These are phyloP conservation scores for Starmerella khaoyaiensis DNA, from an alignment of 805 yeast genomes.

Conservation along the genomic window DNA sequence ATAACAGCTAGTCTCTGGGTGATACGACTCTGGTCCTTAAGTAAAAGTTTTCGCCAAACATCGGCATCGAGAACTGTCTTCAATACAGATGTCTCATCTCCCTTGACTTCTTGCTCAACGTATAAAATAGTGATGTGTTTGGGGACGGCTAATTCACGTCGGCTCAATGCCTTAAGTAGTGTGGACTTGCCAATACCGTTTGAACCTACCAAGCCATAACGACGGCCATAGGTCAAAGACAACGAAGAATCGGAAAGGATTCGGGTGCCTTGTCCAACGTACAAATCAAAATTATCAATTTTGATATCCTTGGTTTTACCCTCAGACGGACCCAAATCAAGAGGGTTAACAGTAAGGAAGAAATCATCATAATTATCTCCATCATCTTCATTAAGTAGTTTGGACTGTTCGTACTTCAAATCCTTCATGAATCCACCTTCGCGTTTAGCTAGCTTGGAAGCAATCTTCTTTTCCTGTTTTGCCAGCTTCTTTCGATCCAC, in stretches of 20 bases:
- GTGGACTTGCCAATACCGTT: slow-evolving; percentile 99
- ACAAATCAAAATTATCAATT: slow-evolving; percentile 80
- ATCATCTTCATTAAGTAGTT: slow-evolving; percentile 50
- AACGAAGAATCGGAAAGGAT: slow-evolving; percentile 79
- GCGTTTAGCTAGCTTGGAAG: slow-evolving; percentile 89
- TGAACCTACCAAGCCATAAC: slow-evolving; percentile 96
- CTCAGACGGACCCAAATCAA: slow-evolving; percentile 49
- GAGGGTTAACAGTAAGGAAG: slow-evolving; percentile 88
- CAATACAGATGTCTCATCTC: slow-evolving; percentile 81
- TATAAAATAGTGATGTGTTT: slow-evolving; percentile 90
- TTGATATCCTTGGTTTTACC: slow-evolving; percentile 97
- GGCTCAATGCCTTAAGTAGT: slow-evolving; percentile 72
- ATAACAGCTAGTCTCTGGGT: slow-evolving; percentile 65
- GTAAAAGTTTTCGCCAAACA: slow-evolving; percentile 90
- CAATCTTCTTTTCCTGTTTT: slow-evolving; percentile 94
- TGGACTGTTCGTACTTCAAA: slow-evolving; percentile 58
- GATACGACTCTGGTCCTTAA: slow-evolving; percentile 50
- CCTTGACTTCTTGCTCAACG: slow-evolving; percentile 93
- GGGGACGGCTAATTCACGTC: slow-evolving; percentile 89
- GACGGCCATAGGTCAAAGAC: slow-evolving; percentile 77
- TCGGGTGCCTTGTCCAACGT: slow-evolving; percentile 92
- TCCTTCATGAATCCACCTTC: slow-evolving; percentile 25
- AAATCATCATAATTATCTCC: slow-evolving; percentile 82
- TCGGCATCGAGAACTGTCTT: slow-evolving; percentile 98
- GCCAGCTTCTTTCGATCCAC: slow-evolving; percentile 95